phyloP scores from a whole-genome alignment of 768 basidiomycete genomes.

The Boletus huronensis region DNA sequence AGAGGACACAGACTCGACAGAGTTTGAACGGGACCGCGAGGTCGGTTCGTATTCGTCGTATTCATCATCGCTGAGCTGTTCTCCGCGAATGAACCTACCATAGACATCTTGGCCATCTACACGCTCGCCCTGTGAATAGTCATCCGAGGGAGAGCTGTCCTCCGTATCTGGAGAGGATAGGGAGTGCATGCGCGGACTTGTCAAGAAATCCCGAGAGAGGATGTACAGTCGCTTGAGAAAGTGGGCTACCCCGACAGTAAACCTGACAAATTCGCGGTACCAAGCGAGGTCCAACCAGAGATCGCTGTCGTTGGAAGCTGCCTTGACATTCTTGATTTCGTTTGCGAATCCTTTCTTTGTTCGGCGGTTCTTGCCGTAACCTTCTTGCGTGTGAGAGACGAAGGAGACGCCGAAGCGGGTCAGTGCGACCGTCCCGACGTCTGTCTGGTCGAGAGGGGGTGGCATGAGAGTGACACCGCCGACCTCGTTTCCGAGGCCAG shows the following conservation, averaged over 20 bases:
- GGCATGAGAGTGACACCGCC: slow-evolving; percentile 41
- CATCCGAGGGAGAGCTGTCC: slow-evolving; percentile 6
- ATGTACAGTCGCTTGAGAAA: slow-evolving; percentile 23
- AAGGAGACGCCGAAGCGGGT: slow-evolving; percentile 42
- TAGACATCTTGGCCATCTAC: slow-evolving; percentile 43
- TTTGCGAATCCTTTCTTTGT: slow-evolving; percentile 43
- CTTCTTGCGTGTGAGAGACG: slow-evolving; percentile 30
- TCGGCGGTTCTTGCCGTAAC: slow-evolving; percentile 21
- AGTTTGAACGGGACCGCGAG: slow-evolving; percentile 21
- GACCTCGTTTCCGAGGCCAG: slow-evolving; percentile 74
- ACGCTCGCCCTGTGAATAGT: slow-evolving; percentile 7
- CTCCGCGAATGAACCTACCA: slow-evolving; percentile 57
- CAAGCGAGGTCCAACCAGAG: slow-evolving; percentile 40
- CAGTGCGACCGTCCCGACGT: slow-evolving; percentile 38
- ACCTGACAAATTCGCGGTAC: slow-evolving; percentile 38
- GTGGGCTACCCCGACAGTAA: slow-evolving; percentile 29
- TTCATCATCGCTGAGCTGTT: slow-evolving; percentile 49
- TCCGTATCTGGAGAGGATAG: slow-evolving; percentile 3
- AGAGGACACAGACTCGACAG: slow-evolving; percentile 22
- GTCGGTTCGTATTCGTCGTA: slow-evolving; percentile 37
- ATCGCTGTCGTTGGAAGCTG: slow-evolving; percentile 33
- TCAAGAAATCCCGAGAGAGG: slow-evolving; percentile 17
- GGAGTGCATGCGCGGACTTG: slow-evolving; percentile 11
- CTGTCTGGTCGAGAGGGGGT: slow-evolving; percentile 11
- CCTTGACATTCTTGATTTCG: slow-evolving; percentile 46